Conservation (phyloP, 208 protist species). For the Wallacemonas collosoma region DNA sequence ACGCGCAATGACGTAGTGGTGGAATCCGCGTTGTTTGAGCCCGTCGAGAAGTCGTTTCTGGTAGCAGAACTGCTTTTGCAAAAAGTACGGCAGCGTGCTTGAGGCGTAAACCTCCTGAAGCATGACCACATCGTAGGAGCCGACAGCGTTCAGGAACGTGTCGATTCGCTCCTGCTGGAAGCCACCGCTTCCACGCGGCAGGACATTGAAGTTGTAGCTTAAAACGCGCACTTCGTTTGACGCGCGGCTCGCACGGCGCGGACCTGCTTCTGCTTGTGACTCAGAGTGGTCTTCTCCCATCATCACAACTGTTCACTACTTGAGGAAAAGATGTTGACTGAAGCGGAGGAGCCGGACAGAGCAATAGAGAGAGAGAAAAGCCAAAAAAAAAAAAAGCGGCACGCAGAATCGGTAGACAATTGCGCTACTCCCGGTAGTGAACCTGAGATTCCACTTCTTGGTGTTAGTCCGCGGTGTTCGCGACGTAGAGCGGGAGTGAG, state of each 20-base stretch:
- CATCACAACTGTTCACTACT: too few relatives aligned
- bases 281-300: too few relatives aligned
- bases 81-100: conserved; percentile 72
- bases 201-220: conserved; percentile 92
- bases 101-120: conserved; percentile 89
- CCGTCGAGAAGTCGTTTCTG: conserved; percentile 77
- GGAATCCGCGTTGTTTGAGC: conserved; percentile 71
- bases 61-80: conserved; percentile 77
- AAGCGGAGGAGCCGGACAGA: too few relatives aligned
- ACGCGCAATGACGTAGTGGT: conserved; percentile 82
- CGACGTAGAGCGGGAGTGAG: too few relatives aligned
- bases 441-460: too few relatives aligned
- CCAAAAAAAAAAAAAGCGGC: too few relatives aligned
- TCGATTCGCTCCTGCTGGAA: conserved; percentile 87
- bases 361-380: too few relatives aligned
- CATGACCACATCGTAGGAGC: conserved; percentile 82
- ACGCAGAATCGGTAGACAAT: too few relatives aligned
- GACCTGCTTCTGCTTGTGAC: too few relatives aligned
- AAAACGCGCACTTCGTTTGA: conserved; percentile 56
- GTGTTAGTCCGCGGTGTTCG: too few relatives aligned
- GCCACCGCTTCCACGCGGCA: conserved; percentile 72
- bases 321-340: too few relatives aligned
- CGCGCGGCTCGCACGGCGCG: not conserved
- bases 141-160: conserved; percentile 64
- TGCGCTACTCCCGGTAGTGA: too few relatives aligned